phyloP scores from a whole-genome alignment of 352 stramenopile genomes.

The Phytopythium chamaehyphon region DNA sequence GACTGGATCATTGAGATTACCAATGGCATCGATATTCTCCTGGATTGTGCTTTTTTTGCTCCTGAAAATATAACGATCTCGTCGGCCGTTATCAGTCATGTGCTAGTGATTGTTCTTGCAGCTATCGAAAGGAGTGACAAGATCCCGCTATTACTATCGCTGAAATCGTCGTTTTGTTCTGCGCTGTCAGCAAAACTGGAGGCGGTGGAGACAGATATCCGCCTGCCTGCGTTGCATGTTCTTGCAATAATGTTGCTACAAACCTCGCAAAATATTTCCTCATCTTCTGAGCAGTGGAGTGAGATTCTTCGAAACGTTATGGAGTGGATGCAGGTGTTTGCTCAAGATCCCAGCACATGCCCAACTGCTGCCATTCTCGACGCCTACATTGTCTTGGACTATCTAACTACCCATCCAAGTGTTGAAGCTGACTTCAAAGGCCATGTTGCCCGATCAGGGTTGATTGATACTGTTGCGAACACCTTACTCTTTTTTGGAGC shows the following conservation, averaged over 20 bases:
- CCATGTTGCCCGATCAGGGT: conserved; percentile 27
- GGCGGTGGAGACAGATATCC: conserved; percentile 45
- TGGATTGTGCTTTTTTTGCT: conserved; percentile 26
- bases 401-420: conserved; percentile 26
- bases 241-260: conserved; percentile 34
- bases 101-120: conserved; percentile 33
- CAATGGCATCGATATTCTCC: conserved; percentile 29
- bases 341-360: conserved; percentile 33
- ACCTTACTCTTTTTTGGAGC: conserved; percentile 30
- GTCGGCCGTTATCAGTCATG: conserved; percentile 31
- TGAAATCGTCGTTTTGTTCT: conserved; percentile 32
- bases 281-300: conserved; percentile 30
- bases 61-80: conserved; percentile 26
- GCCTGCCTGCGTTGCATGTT: conserved; percentile 36
- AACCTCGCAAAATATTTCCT: too few relatives aligned
- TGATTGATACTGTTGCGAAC: conserved; percentile 44
- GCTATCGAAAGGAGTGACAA: conserved; percentile 12
- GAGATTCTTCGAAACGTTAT: conserved; percentile 40
- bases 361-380: conserved; percentile 26
- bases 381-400: conserved; percentile 36
- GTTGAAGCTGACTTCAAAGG: conserved; percentile 23
- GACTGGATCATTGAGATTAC: conserved; percentile 29
- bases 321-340: conserved; percentile 75
- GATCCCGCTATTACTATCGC: background rate
- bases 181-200: conserved; percentile 38